Conservation (phyloP, 1,284 basidiomycete genomes). For the Retiboletus flavoniger region DNA sequence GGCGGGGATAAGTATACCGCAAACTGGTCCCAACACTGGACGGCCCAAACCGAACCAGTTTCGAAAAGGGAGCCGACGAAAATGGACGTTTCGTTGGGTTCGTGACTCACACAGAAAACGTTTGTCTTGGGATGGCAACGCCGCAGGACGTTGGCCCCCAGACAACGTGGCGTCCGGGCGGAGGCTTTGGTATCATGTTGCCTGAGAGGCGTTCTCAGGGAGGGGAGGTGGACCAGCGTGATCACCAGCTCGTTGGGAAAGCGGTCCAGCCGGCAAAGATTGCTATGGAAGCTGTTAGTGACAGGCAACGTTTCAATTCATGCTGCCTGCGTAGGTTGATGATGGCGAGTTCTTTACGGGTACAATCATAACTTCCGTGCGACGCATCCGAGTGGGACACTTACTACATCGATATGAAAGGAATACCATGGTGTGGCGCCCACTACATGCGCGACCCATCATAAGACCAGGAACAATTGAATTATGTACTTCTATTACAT, state of each 20-base stretch:
- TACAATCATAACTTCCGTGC: not conserved
- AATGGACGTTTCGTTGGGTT: constrained; percentile 1
- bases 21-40: not conserved
- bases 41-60: constrained; percentile 11
- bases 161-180: constrained; percentile 20
- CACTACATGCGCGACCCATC: constrained; percentile 15
- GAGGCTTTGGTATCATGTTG: not conserved
- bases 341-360: not conserved
- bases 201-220: constrained; percentile 6
- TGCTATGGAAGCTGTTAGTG: not conserved
- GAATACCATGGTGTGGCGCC: constrained; percentile 5
- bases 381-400: not conserved
- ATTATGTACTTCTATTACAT: constrained; percentile 19
- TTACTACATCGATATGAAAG: constrained; percentile 4
- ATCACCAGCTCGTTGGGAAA: constrained; percentile 5
- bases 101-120: not conserved
- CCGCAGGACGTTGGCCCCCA: not conserved
- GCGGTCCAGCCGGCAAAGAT: not conserved
- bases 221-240: not conserved
- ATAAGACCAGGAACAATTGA: not conserved
- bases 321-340: not conserved
- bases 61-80: not conserved
- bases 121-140: constrained; percentile 3
- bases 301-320: constrained; percentile 3
- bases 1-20: constrained; percentile 13